Evolutionary conservation across 352 stramenopile genomes (phyloP).

Genomic region (Phytophthora lateralis): DNA sequence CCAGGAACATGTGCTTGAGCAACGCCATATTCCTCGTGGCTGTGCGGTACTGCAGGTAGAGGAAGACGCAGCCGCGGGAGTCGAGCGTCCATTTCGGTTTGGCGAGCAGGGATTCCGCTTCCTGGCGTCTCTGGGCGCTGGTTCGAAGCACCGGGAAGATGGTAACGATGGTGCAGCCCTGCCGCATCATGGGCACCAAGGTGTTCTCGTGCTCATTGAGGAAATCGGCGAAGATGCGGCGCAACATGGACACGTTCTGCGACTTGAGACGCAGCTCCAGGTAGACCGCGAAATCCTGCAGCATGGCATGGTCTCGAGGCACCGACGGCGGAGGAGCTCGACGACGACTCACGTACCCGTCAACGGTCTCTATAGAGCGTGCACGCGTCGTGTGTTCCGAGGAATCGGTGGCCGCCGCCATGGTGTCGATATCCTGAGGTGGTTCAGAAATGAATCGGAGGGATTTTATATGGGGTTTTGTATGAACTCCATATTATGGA

Average conservation of each 20-base stretch:
- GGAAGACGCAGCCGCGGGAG: slow-evolving; percentile 35
- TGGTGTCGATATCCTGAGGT: slow-evolving; percentile 3
- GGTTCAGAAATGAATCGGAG: slow-evolving; percentile 1
- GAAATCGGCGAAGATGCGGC: slow-evolving; percentile 60
- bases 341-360: slow-evolving; percentile 38
- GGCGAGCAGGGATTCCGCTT: slow-evolving; percentile 35
- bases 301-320: slow-evolving; percentile 39
- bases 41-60: slow-evolving; percentile 42
- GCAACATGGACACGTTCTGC: slow-evolving; percentile 54
- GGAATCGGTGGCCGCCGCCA: neutral
- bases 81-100: slow-evolving; percentile 35
- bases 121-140: neutral
- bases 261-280: slow-evolving; percentile 55
- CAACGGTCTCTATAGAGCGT: slow-evolving; percentile 35
- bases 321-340: slow-evolving; percentile 29
- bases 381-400: slow-evolving; percentile 1
- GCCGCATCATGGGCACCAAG: slow-evolving; percentile 42
- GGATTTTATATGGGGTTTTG: neutral
- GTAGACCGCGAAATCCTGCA: slow-evolving; percentile 61
- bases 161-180: slow-evolving; percentile 42
- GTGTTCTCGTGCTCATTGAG: slow-evolving; percentile 55
- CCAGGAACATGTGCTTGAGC: slow-evolving; percentile 46
- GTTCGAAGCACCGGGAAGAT: slow-evolving; percentile 41
- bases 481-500: no score
- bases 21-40: slow-evolving; percentile 48